A percentile compares a stretch with the other conserved stretches of the same genome.
phyloP scores from a whole-genome alignment of 805 yeast species.

The Cyberlindnera maritima region DNA sequence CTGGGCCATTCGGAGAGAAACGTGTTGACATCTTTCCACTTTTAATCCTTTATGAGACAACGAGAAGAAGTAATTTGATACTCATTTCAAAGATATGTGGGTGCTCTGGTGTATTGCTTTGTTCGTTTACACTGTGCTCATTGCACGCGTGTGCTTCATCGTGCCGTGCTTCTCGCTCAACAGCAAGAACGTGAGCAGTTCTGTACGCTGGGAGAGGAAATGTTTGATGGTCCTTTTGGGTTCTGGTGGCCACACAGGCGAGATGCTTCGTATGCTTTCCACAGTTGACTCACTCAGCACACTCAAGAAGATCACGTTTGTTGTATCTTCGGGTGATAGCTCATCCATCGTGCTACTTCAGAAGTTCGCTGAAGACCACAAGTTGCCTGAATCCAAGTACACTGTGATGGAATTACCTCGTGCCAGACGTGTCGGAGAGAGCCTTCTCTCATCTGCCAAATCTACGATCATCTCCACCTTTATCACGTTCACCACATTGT shows the following conservation, averaged over 20 bases:
- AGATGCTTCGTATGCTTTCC: slow-evolving; percentile 71
- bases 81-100: slow-evolving; percentile 9
- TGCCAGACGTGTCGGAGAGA: slow-evolving; percentile 63
- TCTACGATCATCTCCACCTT: slow-evolving; percentile 34
- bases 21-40: too few relatives aligned
- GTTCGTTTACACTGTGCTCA: slow-evolving; percentile 6
- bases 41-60: background rate
- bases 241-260: slow-evolving; percentile 97
- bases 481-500: slow-evolving; percentile 11
- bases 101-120: slow-evolving; percentile 5
- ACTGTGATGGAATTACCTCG: slow-evolving; percentile 40
- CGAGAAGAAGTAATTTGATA: background rate
- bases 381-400: slow-evolving; percentile 15
- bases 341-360: slow-evolving; percentile 39
- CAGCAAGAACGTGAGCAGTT: background rate
- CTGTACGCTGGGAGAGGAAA: slow-evolving; percentile 9
- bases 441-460: slow-evolving; percentile 41
- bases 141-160: slow-evolving; percentile 14
- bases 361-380: slow-evolving; percentile 13
- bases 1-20: background rate
- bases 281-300: slow-evolving; percentile 27
- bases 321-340: slow-evolving; percentile 49
- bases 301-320: slow-evolving; percentile 29
- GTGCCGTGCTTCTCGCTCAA: slow-evolving; percentile 16
- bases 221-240: slow-evolving; percentile 54